Conservation (phyloP, 2,329 filamentous ascomycete genomes). For the Botrytis deweyae region DNA sequence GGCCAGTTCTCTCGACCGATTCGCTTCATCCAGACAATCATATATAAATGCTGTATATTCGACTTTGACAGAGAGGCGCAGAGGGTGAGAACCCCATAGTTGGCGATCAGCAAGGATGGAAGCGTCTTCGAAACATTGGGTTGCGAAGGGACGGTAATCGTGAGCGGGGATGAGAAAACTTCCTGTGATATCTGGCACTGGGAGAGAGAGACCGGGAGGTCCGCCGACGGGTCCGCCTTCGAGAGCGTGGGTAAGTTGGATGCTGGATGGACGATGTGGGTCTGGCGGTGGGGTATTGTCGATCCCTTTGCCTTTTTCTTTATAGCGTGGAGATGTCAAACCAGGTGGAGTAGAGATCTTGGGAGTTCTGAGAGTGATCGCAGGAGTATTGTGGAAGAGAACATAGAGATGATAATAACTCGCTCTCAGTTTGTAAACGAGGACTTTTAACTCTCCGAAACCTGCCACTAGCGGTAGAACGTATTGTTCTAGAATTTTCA, state of each 20-base stretch:
- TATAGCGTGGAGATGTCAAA: conserved; percentile 35
- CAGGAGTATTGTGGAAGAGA: conserved; percentile 88
- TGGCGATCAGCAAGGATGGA: conserved; percentile 69
- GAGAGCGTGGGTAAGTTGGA: conserved; percentile 39
- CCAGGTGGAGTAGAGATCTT: conserved; percentile 44
- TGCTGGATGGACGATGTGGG: conserved; percentile 34
- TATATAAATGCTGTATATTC: conserved; percentile 93
- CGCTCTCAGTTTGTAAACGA: conserved; percentile 87
- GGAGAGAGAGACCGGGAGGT: conserved; percentile 41
- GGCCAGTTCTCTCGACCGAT: conserved; percentile 73
- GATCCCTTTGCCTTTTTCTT: conserved; percentile 37
- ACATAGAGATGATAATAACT: conserved; percentile 98
- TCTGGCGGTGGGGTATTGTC: conserved; percentile 30
- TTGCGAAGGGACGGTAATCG: conserved; percentile 81
- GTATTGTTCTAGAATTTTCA: conserved; percentile 83
- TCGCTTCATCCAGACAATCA: conserved; percentile 83
- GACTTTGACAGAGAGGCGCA: conserved; percentile 85
- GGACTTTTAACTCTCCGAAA: conserved; percentile 80
- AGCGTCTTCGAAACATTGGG: conserved; percentile 77
- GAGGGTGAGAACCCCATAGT: conserved; percentile 83
- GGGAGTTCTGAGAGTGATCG: conserved; percentile 47
- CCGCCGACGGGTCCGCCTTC: conserved; percentile 48
- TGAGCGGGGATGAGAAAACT: conserved; percentile 77
- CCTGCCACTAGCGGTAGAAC: conserved; percentile 80
- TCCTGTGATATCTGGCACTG: conserved; percentile 48